These are phyloP conservation scores for Mucor racemosus DNA, from an alignment of 371 early-diverging fungal species.

Conservation along the genomic window DNA sequence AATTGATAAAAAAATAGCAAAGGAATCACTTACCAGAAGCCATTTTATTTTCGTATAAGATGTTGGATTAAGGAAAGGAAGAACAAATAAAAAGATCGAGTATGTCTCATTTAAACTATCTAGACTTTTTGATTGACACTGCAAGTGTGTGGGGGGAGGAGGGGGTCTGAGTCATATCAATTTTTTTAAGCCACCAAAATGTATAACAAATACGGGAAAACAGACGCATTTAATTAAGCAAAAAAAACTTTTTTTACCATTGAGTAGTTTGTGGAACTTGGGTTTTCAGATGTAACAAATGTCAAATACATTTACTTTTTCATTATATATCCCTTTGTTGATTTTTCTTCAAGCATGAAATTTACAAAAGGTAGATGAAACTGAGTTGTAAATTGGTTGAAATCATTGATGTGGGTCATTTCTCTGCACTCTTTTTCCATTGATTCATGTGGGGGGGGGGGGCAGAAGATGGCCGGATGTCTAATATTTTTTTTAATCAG, in stretches of 20 bases:
- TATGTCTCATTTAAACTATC: background rate
- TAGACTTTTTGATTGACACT: constrained; percentile 1
- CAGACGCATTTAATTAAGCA: too few species aligned
- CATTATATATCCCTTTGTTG: background rate
- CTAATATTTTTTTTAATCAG: background rate
- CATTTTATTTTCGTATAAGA: constrained; percentile 10
- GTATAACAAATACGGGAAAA: too few species aligned
- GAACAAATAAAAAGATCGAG: constrained; percentile 16
- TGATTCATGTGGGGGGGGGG: background rate
- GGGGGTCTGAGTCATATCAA: constrained; percentile 36
- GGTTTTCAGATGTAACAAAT: background rate
- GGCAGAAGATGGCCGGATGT: background rate
- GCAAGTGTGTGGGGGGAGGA: background rate
- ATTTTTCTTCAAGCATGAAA: background rate
- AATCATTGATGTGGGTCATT: background rate
- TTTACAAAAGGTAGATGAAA: constrained; percentile 6
- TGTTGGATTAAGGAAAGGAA: background rate
- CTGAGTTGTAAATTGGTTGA: background rate
- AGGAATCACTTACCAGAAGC: constrained; percentile 25
- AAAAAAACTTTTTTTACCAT: too few species aligned
- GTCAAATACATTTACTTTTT: background rate
- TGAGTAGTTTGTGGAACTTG: too few species aligned
- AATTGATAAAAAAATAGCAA: background rate
- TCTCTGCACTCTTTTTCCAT: background rate
- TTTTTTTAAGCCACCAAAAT: constrained; percentile 29